Percentiles rank a stretch among this genome's conserved stretches.
These are phyloP conservation scores for Plantago rigida DNA, from an alignment of 305 asterid genomes.

Conservation along the genomic window DNA sequence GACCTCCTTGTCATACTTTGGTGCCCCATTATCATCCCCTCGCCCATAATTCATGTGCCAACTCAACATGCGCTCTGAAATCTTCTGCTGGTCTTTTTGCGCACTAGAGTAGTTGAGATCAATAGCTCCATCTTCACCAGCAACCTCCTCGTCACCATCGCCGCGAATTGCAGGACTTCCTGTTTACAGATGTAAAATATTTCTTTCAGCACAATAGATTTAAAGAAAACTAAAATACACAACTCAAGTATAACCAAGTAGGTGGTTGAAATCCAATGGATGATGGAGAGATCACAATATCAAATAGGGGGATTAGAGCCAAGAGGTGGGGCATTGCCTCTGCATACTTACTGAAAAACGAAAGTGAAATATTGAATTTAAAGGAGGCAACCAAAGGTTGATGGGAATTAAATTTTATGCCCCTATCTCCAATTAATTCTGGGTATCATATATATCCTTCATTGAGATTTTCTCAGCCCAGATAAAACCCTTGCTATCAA, in stretches of 20 bases:
- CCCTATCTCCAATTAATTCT: too few species aligned
- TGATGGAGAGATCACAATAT: slow-evolving; percentile 5
- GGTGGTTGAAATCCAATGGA: slow-evolving; percentile 1
- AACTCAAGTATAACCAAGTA: slow-evolving; percentile 11
- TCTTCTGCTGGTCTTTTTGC: slow-evolving; percentile 65
- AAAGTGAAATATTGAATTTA: too few species aligned
- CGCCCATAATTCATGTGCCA: slow-evolving; percentile 79
- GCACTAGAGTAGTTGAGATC: slow-evolving; percentile 48
- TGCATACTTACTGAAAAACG: too few species aligned
- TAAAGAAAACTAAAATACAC: slow-evolving; percentile 17
- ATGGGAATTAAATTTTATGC: too few species aligned
- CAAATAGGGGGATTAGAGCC: neutral
- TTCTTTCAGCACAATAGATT: slow-evolving; percentile 23
- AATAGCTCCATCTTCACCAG: slow-evolving; percentile 47
- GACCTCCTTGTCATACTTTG: slow-evolving; percentile 85
- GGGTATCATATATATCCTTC: too few species aligned
- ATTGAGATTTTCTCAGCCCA: too few species aligned
- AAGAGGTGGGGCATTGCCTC: neutral
- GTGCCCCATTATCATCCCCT: slow-evolving; percentile 59
- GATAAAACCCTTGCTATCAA: too few species aligned
- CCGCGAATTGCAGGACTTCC: slow-evolving; percentile 92
- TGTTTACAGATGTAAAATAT: slow-evolving; percentile 26
- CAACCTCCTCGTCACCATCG: slow-evolving; percentile 64
- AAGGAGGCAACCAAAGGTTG: too few species aligned
- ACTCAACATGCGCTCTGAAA: slow-evolving; percentile 85